Base-by-base conservation (phyloP, 1,284 basidiomycete species). In the Papiliotrema laurentii region DNA sequence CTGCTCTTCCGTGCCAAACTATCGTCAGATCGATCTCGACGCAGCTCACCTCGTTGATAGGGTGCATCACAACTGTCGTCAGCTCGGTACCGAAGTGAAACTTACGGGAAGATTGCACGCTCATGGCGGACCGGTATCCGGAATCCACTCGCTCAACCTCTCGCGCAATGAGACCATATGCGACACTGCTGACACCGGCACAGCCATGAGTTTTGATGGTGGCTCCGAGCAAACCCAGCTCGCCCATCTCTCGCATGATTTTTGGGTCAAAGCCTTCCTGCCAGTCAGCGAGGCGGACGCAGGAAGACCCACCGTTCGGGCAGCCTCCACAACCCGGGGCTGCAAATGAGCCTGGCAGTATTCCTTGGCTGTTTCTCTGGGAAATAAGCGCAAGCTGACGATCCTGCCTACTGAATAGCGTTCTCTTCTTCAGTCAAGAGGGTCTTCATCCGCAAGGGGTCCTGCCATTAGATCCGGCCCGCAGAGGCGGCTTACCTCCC, bases 191-290 rank as follows among this genome's bases (percentile, higher is more conserved):
- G 22, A 84, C 86, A n/a, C 94, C 93, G 0, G 93, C 93, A 68
- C 93, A 98, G 26, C 89, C 91, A 64, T 97, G 96, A 1, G 90
- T 93, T 54, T 87, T 70, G 59, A 97, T 97, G 0, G 92, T 97
- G 1, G 92, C 83, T 0, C 93, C 93, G 2, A 97, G 78, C 16
- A 97, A 75, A 3, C 94, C 94, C 3, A 97, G 78, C 54, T 84
- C 80, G n/a, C 93, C 93, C 87, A 97, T 93, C 66, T 93, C 89
- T 13, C 83, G 82, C 28, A 97, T 77, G 51, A 93, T 84, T 16
- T 79, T 75, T 50, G 79, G 80, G 70, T 93, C 81, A 73, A 91
- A 94, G 59, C 85, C 86, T 89, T 71, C 70, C 62, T 67, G 11
- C 18, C 18, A 14, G n/a, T 10, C 10, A 25, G 6, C 34, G 22